These are phyloP conservation scores for Crithidia brevicula DNA, from an alignment of 208 protist species.

Conservation along the genomic window DNA sequence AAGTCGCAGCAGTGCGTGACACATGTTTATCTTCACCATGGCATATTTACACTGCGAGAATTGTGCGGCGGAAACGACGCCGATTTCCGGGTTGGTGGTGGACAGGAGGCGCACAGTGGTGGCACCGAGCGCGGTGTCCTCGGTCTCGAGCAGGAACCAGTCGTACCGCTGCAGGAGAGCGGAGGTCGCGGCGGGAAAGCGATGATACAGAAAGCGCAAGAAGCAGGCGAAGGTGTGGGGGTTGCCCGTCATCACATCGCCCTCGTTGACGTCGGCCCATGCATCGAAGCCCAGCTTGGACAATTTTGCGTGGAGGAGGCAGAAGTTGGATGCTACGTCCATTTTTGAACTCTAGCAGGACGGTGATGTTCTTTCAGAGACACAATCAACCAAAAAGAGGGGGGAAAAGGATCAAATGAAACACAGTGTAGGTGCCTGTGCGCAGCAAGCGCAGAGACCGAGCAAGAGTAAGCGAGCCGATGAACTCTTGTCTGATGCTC, in stretches of 20 bases:
- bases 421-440: too few relatives aligned
- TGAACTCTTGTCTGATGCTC: too few relatives aligned
- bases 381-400: too few relatives aligned
- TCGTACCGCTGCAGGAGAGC: slow-evolving; percentile 36
- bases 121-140: slow-evolving; percentile 30
- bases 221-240: slow-evolving; percentile 50
- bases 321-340: slow-evolving; percentile 37
- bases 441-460: too few relatives aligned
- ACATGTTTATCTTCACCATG: slow-evolving; percentile 45
- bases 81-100: slow-evolving; percentile 7
- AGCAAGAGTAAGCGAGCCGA: too few relatives aligned
- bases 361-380: too few relatives aligned
- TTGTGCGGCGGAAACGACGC: slow-evolving; percentile 34
- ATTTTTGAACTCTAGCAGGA: too few relatives aligned
- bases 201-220: slow-evolving; percentile 46
- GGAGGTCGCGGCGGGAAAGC: slow-evolving; percentile 33
- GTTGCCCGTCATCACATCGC: slow-evolving; percentile 47
- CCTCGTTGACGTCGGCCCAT: slow-evolving; percentile 41
- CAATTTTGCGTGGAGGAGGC: slow-evolving; percentile 44
- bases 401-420: too few relatives aligned
- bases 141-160: slow-evolving; percentile 59
- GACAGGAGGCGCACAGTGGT: slow-evolving; percentile 37
- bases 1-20: slow-evolving; percentile 34
- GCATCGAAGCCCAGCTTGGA: slow-evolving; percentile 45
- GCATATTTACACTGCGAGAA: slow-evolving; percentile 47